Evolutionary conservation across 2,329 filamentous ascomycete genomes (phyloP).

Genomic region (Lachnellula hyalina): DNA sequence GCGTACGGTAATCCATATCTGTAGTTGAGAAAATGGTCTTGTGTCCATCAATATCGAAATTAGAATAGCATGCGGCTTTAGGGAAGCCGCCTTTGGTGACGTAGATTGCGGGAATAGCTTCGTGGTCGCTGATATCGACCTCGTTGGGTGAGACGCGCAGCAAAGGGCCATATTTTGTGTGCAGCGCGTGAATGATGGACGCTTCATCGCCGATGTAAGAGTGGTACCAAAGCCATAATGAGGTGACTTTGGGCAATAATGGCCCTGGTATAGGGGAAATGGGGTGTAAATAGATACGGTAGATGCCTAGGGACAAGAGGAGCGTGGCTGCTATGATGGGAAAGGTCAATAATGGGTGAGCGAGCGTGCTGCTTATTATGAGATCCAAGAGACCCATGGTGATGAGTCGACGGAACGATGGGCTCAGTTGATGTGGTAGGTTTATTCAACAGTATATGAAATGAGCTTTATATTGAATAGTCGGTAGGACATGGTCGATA

Average conservation of each 20-base stretch:
- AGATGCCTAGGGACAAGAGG: constrained; percentile 23
- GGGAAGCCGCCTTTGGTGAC: constrained; percentile 45
- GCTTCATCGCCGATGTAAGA: constrained; percentile 34
- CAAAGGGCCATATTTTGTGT: constrained; percentile 30
- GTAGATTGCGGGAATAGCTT: constrained; percentile 43
- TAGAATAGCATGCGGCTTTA: constrained; percentile 47
- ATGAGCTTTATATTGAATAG: too few relatives aligned
- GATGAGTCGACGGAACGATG: neutral
- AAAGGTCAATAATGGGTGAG: constrained; percentile 7
- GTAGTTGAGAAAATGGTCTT: constrained; percentile 47
- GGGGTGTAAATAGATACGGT: constrained; percentile 36
- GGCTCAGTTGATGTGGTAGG: neutral
- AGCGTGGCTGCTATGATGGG: constrained; percentile 8
- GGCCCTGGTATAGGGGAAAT: constrained; percentile 37
- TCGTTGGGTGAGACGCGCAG: constrained; percentile 33
- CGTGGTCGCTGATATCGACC: constrained; percentile 31
- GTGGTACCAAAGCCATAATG: constrained; percentile 33
- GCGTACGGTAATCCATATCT: constrained; percentile 36
- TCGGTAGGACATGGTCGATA: too few relatives aligned
- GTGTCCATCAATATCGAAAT: constrained; percentile 53
- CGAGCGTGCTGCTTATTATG: neutral
- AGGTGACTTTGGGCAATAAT: constrained; percentile 29
- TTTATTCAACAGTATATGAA: too few relatives aligned
- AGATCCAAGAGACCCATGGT: neutral
- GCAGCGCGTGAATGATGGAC: constrained; percentile 21